A percentile compares a stretch with the other conserved stretches of the same genome.
Conservation (phyloP, 352 stramenopile species). For the Peronosclerospora sorghi region DNA sequence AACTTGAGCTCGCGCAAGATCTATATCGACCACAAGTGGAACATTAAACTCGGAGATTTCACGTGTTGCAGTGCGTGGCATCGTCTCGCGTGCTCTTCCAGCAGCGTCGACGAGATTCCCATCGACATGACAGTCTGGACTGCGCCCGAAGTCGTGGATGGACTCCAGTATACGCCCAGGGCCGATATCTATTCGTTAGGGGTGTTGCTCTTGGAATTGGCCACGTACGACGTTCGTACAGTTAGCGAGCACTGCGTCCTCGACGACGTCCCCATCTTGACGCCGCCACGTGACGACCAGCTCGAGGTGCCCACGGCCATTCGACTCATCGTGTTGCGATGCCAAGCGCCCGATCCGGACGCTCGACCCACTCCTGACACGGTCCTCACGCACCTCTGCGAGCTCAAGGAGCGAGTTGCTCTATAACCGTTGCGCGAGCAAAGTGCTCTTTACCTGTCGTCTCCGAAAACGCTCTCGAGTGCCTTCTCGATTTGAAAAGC, state of each 20-base stretch:
- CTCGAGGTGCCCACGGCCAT: no score
- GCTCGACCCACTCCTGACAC: no score
- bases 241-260: background rate
- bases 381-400: no score
- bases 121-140: conserved; percentile 45
- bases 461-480: no score
- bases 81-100: conserved; percentile 4
- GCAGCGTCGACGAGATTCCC: conserved; percentile 15
- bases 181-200: background rate
- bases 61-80: conserved; percentile 30
- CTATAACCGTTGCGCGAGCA: no score
- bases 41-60: conserved; percentile 33
- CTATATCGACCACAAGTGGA: conserved; percentile 26
- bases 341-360: no score
- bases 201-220: no score
- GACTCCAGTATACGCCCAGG: background rate
- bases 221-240: background rate
- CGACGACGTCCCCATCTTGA: background rate
- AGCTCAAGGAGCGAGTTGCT: no score
- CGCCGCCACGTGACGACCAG: no score
- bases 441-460: no score
- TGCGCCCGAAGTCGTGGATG: conserved; percentile 10
- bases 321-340: no score
- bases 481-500: conserved; percentile 31
- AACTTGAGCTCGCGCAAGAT: conserved; percentile 38